These are phyloP conservation scores for Fraxinus velutina DNA, from an alignment of 305 asterid genomes.

Conservation along the genomic window DNA sequence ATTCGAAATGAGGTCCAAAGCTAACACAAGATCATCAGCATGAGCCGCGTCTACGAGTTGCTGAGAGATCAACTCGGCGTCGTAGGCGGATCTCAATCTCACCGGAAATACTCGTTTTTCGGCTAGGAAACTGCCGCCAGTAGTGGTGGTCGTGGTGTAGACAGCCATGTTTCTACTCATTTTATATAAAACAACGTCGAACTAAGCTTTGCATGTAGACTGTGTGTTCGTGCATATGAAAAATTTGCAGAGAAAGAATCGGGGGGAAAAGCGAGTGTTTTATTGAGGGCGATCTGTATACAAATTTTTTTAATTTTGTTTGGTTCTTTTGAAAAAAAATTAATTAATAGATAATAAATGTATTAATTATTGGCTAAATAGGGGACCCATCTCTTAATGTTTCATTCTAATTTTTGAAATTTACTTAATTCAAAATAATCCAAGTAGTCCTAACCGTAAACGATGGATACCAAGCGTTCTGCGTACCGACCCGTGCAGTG, in stretches of 20 bases:
- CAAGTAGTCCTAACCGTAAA: no score
- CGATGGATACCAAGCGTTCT: no score
- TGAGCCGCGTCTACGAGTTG: constrained; percentile 64
- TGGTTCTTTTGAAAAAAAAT: not conserved
- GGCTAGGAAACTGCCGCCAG: constrained; percentile 25
- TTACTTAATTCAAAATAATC: not conserved
- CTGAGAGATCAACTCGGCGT: constrained; percentile 46
- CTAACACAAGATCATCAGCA: constrained; percentile 39
- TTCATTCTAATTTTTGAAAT: not conserved
- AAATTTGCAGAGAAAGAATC: not conserved
- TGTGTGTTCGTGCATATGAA: not conserved
- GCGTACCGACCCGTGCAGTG: no score
- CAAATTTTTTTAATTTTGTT: not conserved
- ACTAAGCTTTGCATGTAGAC: constrained; percentile 11
- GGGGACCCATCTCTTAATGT: not conserved
- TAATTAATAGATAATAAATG: not conserved
- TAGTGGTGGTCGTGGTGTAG: constrained; percentile 21
- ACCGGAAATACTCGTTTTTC: constrained; percentile 33
- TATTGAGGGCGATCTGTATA: not conserved
- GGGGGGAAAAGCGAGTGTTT: not conserved
- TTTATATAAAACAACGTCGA: not conserved
- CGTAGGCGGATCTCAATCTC: constrained; percentile 25
- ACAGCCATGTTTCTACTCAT: constrained; percentile 29
- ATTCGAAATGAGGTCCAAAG: constrained; percentile 44
- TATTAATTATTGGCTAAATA: not conserved